Conservation (phyloP, 495 filamentous ascomycete species). For the Penicillium argentinense region DNA sequence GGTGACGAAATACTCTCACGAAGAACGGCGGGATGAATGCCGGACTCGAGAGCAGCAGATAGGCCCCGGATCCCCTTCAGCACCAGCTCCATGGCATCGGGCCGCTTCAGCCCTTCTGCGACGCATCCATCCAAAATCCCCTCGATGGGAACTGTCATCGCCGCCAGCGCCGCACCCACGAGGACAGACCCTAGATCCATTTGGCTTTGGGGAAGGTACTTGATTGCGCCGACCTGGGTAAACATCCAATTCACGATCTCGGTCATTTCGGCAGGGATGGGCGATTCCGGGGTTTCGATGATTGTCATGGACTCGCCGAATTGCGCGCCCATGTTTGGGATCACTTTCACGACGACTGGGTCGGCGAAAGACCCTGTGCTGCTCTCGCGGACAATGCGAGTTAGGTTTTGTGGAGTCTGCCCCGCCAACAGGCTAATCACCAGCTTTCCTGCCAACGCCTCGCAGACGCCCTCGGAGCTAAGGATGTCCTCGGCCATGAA, state of each 20-base stretch:
- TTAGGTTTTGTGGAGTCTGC: conserved; percentile 65
- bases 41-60: conserved; percentile 30
- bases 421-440: conserved; percentile 84
- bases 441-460: conserved; percentile 66
- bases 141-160: conserved; percentile 35
- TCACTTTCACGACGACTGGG: conserved; percentile 31
- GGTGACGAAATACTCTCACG: conserved; percentile 40
- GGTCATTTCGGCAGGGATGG: conserved; percentile 9
- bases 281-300: conserved; percentile 21
- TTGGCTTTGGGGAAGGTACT: conserved; percentile 24
- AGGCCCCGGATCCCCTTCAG: conserved; percentile 33
- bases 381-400: conserved; percentile 53
- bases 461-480: conserved; percentile 18
- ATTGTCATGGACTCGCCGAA: conserved; percentile 37
- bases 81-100: conserved; percentile 36
- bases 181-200: conserved; percentile 35
- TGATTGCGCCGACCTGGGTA: conserved; percentile 31
- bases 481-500: conserved; percentile 36
- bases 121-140: conserved; percentile 43
- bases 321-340: conserved; percentile 38
- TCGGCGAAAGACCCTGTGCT: background rate
- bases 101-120: conserved; percentile 33
- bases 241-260: conserved; percentile 29
- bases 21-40: conserved; percentile 33
- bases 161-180: conserved; percentile 31